These are phyloP conservation scores for Fusarium austroafricanum DNA, from an alignment of 2,329 filamentous ascomycete species.

Conservation along the genomic window DNA sequence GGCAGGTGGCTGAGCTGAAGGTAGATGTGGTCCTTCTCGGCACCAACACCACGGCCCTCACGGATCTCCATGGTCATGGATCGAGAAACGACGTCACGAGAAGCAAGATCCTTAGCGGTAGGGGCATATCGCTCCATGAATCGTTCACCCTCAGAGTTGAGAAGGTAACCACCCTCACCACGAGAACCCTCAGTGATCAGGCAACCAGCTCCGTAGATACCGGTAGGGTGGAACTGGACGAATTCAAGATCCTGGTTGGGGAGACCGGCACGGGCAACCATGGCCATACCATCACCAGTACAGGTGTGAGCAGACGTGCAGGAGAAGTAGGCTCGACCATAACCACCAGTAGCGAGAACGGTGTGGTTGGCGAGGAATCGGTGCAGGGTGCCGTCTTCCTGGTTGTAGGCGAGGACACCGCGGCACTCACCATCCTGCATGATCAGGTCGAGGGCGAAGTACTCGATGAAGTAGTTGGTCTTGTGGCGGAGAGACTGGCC, in stretches of 20 bases:
- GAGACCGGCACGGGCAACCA: conserved; percentile 97
- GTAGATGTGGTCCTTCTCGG: conserved; percentile 98
- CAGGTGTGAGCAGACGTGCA: conserved; percentile 98
- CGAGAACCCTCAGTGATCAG: conserved; percentile 98
- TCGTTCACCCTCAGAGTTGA: conserved; percentile 97
- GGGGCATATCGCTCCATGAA: conserved; percentile 99
- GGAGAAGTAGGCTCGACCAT: conserved; percentile 97
- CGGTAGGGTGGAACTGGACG: conserved; percentile 98
- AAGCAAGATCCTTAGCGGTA: conserved; percentile 97
- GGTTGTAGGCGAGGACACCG: conserved; percentile 97
- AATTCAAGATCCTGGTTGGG: conserved; percentile 99
- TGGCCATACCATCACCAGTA: conserved; percentile 99
- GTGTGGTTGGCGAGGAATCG: conserved; percentile 97
- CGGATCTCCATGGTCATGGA: conserved; percentile 99
- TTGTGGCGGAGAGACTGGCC: conserved; percentile 97
- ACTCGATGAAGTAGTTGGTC: conserved; percentile 99
- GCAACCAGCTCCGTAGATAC: conserved; percentile 98
- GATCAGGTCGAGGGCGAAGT: conserved; percentile 95
- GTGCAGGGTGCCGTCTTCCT: conserved; percentile 97
- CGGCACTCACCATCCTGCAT: conserved; percentile 98
- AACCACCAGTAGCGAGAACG: conserved; percentile 95
- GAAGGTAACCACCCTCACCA: conserved; percentile 97
- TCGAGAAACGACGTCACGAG: conserved; percentile 94
- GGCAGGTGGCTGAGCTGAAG: conserved; percentile 97
- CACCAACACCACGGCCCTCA: conserved; percentile 94